Conservation (phyloP, 768 basidiomycete genomes). For the Lyophyllum decastes region DNA sequence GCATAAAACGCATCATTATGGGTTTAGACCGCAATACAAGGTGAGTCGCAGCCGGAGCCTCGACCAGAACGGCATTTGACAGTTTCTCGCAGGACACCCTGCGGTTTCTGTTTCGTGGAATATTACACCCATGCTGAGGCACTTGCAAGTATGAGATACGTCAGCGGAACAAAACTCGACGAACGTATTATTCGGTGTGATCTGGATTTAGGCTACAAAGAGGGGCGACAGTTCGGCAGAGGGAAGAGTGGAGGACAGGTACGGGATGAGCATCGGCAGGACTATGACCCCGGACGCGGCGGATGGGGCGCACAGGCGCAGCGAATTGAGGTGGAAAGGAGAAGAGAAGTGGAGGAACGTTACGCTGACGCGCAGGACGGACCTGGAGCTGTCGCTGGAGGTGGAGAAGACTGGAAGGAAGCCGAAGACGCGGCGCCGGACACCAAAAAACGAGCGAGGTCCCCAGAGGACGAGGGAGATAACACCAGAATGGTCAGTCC, state of each 20-base stretch:
- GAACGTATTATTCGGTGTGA: constrained; percentile 98
- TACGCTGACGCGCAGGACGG: constrained; percentile 82
- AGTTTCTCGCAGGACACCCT: constrained; percentile 66
- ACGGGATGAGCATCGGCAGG: constrained; percentile 94
- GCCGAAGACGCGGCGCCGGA: constrained; percentile 42
- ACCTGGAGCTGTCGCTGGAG: constrained; percentile 78
- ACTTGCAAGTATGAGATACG: constrained; percentile 87
- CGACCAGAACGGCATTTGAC: constrained; percentile 12
- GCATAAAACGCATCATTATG: constrained; percentile 94
- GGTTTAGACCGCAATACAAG: constrained; percentile 88
- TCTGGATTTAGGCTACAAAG: constrained; percentile 93
- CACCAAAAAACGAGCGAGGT: constrained; percentile 66
- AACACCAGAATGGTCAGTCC: constrained; percentile 52
- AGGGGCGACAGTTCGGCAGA: constrained; percentile 95
- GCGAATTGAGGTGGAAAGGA: constrained; percentile 67
- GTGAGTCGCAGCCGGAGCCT: constrained; percentile 34
- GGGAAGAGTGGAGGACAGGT: constrained; percentile 98
- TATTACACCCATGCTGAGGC: constrained; percentile 96
- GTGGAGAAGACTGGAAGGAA: constrained; percentile 87
- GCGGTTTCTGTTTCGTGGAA: constrained; percentile 95
- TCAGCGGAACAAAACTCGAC: constrained; percentile 98
- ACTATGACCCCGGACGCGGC: constrained; percentile 95
- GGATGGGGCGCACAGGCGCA: constrained; percentile 93
- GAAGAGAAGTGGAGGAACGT: constrained; percentile 83
- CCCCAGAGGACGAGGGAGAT: constrained; percentile 78